Percentiles rank a stretch among this genome's conserved stretches.
Conservation (phyloP, 352 stramenopile species). For the Phytophthora pluvialis region DNA sequence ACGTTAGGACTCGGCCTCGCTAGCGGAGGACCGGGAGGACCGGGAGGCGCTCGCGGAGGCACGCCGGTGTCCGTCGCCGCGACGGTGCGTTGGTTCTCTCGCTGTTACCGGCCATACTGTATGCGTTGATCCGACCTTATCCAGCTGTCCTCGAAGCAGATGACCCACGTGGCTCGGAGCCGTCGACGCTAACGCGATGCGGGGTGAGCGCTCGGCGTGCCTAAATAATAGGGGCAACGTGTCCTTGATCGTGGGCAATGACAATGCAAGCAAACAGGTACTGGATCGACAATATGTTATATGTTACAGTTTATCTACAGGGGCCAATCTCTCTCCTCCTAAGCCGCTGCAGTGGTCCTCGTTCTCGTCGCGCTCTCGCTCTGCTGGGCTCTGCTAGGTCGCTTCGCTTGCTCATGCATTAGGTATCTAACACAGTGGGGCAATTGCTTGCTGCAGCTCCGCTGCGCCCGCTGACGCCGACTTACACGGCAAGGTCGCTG, state of each 20-base stretch:
- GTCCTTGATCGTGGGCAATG: not conserved
- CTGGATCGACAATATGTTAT: slow-evolving; percentile 56
- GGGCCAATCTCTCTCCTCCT: slow-evolving; percentile 24
- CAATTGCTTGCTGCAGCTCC: not conserved
- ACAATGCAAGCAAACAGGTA: slow-evolving; percentile 3
- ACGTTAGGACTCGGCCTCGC: not conserved
- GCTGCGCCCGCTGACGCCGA: not conserved
- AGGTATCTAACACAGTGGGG: slow-evolving; percentile 28
- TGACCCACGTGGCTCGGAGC: slow-evolving; percentile 21
- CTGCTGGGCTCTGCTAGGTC: slow-evolving; percentile 20
- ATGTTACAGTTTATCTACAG: slow-evolving; percentile 60
- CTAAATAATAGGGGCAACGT: not conserved
- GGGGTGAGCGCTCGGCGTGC: no score
- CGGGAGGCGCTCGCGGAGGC: not conserved
- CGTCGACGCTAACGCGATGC: slow-evolving; percentile 36
- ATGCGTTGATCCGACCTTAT: slow-evolving; percentile 47
- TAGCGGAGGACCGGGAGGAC: not conserved
- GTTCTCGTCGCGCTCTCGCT: slow-evolving; percentile 17
- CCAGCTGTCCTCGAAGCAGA: slow-evolving; percentile 40
- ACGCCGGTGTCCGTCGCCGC: not conserved
- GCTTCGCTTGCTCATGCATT: slow-evolving; percentile 25
- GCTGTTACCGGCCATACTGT: slow-evolving; percentile 32
- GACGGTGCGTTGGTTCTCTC: slow-evolving; percentile 21
- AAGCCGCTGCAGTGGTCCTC: slow-evolving; percentile 27
- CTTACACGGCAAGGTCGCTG: slow-evolving; percentile 57